phyloP scores from a whole-genome alignment of 2,329 filamentous ascomycete species.

The Pseudocercospora crystallina region DNA sequence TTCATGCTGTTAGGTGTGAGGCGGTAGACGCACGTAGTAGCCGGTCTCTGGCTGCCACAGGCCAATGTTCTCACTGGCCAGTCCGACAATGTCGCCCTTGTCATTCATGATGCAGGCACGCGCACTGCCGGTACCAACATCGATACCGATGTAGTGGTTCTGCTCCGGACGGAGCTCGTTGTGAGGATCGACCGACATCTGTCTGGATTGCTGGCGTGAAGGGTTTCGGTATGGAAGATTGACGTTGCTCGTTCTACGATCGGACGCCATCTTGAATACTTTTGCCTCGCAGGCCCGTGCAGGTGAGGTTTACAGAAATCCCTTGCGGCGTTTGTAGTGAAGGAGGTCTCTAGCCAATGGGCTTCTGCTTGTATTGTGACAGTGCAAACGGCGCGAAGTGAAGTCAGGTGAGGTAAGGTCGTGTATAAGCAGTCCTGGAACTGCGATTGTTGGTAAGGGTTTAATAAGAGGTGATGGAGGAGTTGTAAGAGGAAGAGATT shows the following conservation, averaged over 20 bases:
- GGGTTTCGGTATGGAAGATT: conserved; percentile 35
- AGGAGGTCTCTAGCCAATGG: no score
- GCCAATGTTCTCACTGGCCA: conserved; percentile 54
- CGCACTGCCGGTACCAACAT: conserved; percentile 94
- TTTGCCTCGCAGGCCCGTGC: neutral
- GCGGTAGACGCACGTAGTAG: conserved; percentile 48
- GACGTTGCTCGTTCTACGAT: neutral
- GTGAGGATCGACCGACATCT: conserved; percentile 52
- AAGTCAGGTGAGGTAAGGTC: neutral
- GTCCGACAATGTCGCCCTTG: conserved; percentile 76
- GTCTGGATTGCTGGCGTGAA: conserved; percentile 43
- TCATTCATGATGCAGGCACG: conserved; percentile 93
- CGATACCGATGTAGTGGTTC: conserved; percentile 77
- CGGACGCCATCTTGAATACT: conserved; percentile 12
- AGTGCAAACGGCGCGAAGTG: neutral
- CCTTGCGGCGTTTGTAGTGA: no score
- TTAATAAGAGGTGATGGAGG: no score
- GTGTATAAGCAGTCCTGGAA: no score
- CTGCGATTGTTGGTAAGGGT: no score
- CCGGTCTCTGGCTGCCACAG: conserved; percentile 56
- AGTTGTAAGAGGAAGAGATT: no score
- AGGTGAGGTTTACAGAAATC: no score
- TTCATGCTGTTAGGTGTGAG: neutral
- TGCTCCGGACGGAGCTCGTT: conserved; percentile 58
- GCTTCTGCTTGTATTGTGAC: neutral